Conservation (phyloP, 768 basidiomycete genomes). For the Kondoa subrosea region DNA sequence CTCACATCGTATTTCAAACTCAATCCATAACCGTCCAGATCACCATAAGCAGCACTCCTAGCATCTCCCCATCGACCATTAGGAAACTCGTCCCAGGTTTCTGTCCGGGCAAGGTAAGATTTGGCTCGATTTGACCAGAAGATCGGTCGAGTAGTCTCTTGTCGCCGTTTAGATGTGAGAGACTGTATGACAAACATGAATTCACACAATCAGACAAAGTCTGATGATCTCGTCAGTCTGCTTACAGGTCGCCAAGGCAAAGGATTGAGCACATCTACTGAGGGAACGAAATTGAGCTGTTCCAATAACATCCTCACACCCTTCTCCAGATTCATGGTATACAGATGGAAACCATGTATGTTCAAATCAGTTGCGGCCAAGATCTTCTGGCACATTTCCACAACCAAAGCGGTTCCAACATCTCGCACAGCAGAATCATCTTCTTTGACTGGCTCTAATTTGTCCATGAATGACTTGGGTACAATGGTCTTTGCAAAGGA, state of each 20-base stretch:
- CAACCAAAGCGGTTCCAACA: conserved; percentile 84
- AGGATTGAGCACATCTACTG: conserved; percentile 80
- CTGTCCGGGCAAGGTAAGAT: conserved; percentile 86
- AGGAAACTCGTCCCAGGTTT: conserved; percentile 93
- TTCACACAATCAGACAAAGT: conserved; percentile 15
- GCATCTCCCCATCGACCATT: conserved; percentile 97
- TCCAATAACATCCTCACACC: conserved; percentile 89
- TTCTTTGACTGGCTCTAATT: conserved; percentile 61
- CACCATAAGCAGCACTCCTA: conserved; percentile 91
- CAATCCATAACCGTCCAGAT: conserved; percentile 82
- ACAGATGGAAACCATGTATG: conserved; percentile 80
- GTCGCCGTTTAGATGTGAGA: conserved; percentile 75
- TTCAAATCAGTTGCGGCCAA: conserved; percentile 55
- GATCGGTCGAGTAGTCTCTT: conserved; percentile 87
- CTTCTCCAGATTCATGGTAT: conserved; percentile 89
- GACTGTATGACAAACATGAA: conserved; percentile 40
- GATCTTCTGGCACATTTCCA: conserved; percentile 80
- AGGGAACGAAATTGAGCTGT: conserved; percentile 71
- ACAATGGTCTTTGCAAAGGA: conserved; percentile 71
- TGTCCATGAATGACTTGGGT: conserved; percentile 48
- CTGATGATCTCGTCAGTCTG: background rate
- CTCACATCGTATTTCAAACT: conserved; percentile 54
- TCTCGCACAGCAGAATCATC: conserved; percentile 91
- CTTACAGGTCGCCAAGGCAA: conserved; percentile 88
- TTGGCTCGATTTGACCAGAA: conserved; percentile 97